Evolutionary conservation across 805 yeast genomes (phyloP).

Genomic region (Nematodospora valgi): DNA sequence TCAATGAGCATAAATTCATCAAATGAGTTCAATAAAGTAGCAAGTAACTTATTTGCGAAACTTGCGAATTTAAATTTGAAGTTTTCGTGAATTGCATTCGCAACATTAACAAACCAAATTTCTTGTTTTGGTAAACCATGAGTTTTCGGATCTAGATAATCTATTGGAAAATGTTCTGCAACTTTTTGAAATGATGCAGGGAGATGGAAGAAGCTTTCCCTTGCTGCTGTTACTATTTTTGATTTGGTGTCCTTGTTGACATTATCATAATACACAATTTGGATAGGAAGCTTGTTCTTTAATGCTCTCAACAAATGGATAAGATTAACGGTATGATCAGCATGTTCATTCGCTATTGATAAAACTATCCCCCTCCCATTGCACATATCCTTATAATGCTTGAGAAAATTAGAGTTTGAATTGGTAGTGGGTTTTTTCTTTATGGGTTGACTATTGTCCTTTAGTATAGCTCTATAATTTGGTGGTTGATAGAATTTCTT

Average conservation of each 20-base stretch:
- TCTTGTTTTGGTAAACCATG: constrained; percentile 32
- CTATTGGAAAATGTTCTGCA: constrained; percentile 16
- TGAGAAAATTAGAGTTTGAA: neutral
- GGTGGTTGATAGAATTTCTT: constrained; percentile 22
- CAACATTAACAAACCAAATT: constrained; percentile 35
- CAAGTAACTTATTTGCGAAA: constrained; percentile 46
- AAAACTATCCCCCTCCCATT: constrained; percentile 35
- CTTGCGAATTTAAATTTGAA: constrained; percentile 20
- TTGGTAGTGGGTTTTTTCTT: neutral
- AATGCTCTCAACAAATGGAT: constrained; percentile 33
- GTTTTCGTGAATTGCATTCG: constrained; percentile 20
- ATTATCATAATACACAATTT: constrained; percentile 29
- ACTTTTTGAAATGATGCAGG: constrained; percentile 24
- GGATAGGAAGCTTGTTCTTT: constrained; percentile 32
- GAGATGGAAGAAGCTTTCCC: constrained; percentile 20
- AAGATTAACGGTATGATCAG: constrained; percentile 24
- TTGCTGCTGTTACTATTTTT: constrained; percentile 23
- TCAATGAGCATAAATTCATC: constrained; percentile 54
- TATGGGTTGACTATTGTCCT: neutral
- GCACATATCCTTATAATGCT: constrained; percentile 2
- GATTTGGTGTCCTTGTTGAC: constrained; percentile 22
- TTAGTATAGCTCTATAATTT: constrained; percentile 11
- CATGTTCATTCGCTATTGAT: constrained; percentile 28
- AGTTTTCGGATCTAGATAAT: constrained; percentile 8
- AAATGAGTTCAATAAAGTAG: constrained; percentile 54